Evolutionary conservation across 225 moss, liverwort and hornwort genomes (phyloP).

Genomic region (Physcomitrellopsis africana): DNA sequence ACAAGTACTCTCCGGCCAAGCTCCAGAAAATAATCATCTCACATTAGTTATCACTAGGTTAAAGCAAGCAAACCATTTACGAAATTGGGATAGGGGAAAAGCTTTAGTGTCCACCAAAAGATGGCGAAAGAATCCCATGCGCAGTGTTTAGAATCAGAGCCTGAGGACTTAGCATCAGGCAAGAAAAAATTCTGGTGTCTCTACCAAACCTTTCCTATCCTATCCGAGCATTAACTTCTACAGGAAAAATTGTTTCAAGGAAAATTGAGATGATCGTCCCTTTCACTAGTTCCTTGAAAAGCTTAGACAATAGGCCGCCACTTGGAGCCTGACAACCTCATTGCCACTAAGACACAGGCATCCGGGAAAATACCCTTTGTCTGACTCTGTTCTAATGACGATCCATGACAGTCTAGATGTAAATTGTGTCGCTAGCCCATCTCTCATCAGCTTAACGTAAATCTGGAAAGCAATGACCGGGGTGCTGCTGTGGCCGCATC

Average conservation of each 20-base stretch:
- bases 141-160: constrained; percentile 31
- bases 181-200: constrained; percentile 19
- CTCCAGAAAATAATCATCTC: too few relatives aligned
- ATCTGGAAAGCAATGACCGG: constrained; percentile 77
- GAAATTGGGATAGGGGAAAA: too few relatives aligned
- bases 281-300: constrained; percentile 20
- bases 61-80: too few relatives aligned
- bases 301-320: too few relatives aligned
- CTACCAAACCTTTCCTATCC: constrained; percentile 19
- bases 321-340: constrained; percentile 8
- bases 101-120: too few relatives aligned
- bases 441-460: constrained; percentile 44
- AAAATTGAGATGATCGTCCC: constrained; percentile 22
- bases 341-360: constrained; percentile 12
- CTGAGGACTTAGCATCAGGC: constrained; percentile 23
- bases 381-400: constrained; percentile 23
- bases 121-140: constrained; percentile 15
- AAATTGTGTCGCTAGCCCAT: constrained; percentile 19
- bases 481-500: constrained; percentile 68
- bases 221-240: constrained; percentile 22
- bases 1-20: too few relatives aligned
- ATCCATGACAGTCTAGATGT: neutral
- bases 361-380: constrained; percentile 20
- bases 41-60: too few relatives aligned
- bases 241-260: constrained; percentile 27